A percentile compares a stretch with the other conserved stretches of the same genome.
Evolutionary conservation across 2,329 filamentous ascomycete genomes (phyloP).

Genomic region (Dactylellina cionopaga): DNA sequence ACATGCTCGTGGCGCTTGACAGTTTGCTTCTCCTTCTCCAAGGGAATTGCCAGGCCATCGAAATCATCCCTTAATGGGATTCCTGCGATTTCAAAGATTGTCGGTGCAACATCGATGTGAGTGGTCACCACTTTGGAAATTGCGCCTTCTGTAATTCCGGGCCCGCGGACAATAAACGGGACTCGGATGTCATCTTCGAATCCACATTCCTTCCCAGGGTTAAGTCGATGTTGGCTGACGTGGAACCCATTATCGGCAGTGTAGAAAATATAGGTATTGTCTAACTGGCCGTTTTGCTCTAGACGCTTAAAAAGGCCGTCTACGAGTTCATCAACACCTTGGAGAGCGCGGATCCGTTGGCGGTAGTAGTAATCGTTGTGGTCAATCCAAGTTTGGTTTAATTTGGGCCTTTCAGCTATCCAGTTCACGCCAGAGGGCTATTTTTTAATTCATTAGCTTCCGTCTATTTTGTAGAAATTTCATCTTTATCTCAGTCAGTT

Average conservation of each 20-base stretch:
- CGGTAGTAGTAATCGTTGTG: slow-evolving; percentile 67
- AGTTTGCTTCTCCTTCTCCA: slow-evolving; percentile 57
- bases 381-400: slow-evolving; percentile 62
- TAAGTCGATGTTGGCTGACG: slow-evolving; percentile 69
- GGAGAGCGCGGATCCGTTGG: slow-evolving; percentile 66
- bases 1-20: slow-evolving; percentile 66
- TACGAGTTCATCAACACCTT: slow-evolving; percentile 68
- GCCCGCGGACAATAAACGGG: slow-evolving; percentile 70
- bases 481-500: too few relatives aligned
- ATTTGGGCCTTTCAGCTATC: slow-evolving; percentile 62
- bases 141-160: slow-evolving; percentile 64
- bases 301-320: slow-evolving; percentile 64
- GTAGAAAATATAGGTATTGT: slow-evolving; percentile 69
- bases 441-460: not conserved
- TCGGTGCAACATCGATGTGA: slow-evolving; percentile 73
- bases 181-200: slow-evolving; percentile 71
- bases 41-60: slow-evolving; percentile 68
- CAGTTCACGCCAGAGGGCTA: slow-evolving; percentile 64
- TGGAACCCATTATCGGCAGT: slow-evolving; percentile 72
- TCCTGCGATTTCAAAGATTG: slow-evolving; percentile 65
- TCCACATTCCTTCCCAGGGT: slow-evolving; percentile 69
- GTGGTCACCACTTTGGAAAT: slow-evolving; percentile 66
- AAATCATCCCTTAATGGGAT: slow-evolving; percentile 65
- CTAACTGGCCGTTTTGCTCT: slow-evolving; percentile 59
- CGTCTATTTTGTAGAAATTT: not conserved